These are phyloP conservation scores for Rhododendron henanense DNA, from an alignment of 148 eudicot genomes.

Conservation along the genomic window DNA sequence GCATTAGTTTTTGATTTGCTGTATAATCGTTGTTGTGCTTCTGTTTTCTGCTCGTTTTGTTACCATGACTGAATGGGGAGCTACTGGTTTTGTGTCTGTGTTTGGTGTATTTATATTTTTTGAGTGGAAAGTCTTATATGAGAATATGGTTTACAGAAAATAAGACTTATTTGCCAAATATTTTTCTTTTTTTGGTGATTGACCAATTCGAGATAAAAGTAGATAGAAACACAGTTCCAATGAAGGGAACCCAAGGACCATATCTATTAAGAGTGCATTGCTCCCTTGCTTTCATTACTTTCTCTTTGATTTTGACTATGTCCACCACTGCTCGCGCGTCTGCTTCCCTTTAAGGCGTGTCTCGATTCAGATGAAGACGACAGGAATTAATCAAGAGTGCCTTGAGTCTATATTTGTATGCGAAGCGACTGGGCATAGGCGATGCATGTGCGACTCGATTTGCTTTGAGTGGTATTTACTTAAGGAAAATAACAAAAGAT, in stretches of 20 bases:
- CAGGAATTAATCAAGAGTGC: too few species aligned
- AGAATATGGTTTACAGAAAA: too few species aligned
- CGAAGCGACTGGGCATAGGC: neutral
- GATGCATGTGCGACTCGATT: neutral
- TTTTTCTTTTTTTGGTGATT: too few species aligned
- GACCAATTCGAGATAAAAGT: neutral
- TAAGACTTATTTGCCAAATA: neutral
- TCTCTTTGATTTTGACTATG: neutral
- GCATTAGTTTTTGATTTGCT: neutral
- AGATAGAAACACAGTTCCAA: neutral
- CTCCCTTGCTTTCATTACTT: neutral
- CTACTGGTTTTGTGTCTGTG: neutral
- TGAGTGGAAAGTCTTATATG: neutral
- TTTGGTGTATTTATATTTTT: neutral
- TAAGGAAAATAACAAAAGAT: neutral
- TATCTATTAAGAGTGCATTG: neutral
- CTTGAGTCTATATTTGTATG: too few species aligned
- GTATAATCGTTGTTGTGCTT: neutral
- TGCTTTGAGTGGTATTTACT: neutral
- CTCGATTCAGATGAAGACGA: neutral
- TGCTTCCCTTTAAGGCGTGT: neutral
- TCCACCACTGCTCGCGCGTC: neutral
- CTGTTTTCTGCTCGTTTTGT: neutral
- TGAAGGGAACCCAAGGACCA: neutral
- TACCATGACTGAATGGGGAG: neutral